Conservation (phyloP, 2,329 filamentous ascomycete genomes). For the Curvularia verruculosa region DNA sequence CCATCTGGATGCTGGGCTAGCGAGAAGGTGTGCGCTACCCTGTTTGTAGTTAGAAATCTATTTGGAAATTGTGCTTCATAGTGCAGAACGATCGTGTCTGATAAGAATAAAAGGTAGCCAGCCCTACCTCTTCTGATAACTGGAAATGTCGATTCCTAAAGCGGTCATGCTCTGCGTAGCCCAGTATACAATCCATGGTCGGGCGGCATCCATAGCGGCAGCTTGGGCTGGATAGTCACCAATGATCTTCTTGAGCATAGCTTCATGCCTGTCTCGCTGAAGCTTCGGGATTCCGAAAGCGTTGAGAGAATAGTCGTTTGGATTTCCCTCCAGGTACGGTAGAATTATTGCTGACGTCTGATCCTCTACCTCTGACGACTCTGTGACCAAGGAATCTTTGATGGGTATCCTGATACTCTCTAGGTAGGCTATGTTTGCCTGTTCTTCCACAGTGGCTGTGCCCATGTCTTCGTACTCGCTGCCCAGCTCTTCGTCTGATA, state of each 20-base stretch:
- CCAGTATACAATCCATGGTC: conserved; percentile 97
- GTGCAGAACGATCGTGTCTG: neutral
- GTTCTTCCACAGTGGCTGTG: conserved; percentile 33
- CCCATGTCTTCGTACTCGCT: conserved; percentile 49
- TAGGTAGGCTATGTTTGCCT: conserved; percentile 38
- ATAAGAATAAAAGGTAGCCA: neutral
- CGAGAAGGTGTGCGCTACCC: conserved; percentile 73
- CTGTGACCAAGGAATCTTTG: conserved; percentile 68
- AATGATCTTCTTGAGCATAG: conserved; percentile 64
- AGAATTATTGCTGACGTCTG: conserved; percentile 72
- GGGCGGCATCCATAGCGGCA: conserved; percentile 79
- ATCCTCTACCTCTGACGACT: conserved; percentile 71
- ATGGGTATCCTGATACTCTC: conserved; percentile 59
- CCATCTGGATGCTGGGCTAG: conserved; percentile 83
- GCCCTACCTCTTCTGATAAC: conserved; percentile 68
- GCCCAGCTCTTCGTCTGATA: conserved; percentile 40
- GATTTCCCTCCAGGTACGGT: conserved; percentile 66
- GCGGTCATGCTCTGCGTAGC: conserved; percentile 75
- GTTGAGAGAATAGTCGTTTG: conserved; percentile 65
- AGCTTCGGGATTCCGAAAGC: conserved; percentile 75
- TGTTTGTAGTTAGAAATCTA: conserved; percentile 37
- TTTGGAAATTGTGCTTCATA: conserved; percentile 16
- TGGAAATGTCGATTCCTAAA: conserved; percentile 73
- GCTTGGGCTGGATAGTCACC: conserved; percentile 71
- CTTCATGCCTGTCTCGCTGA: conserved; percentile 65